Evolutionary conservation across 192 early-diverging fungal genomes (phyloP).

Genomic region (Pilaira anomala): DNA sequence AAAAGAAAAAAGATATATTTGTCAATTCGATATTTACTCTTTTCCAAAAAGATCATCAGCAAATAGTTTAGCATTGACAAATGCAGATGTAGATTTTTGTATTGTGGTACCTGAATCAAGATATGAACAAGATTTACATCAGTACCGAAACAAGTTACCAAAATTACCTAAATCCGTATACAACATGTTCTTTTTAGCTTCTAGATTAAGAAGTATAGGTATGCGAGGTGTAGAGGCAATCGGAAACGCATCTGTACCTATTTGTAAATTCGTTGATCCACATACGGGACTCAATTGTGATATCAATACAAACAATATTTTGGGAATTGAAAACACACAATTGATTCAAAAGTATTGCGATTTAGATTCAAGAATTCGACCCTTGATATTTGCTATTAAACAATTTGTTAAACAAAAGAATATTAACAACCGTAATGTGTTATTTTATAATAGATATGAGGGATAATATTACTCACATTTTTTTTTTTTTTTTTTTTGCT

Average conservation of each 20-base stretch:
- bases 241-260: conserved; percentile 35
- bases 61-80: conserved; percentile 22
- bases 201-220: conserved; percentile 10
- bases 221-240: conserved; percentile 33
- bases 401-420: conserved; percentile 30
- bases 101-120: conserved; percentile 27
- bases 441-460: neutral
- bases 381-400: conserved; percentile 36
- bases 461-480: too few species aligned
- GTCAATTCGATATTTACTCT: too few species aligned
- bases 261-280: conserved; percentile 39
- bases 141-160: neutral
- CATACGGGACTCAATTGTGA: conserved; percentile 27
- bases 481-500: neutral
- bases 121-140: neutral
- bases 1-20: too few species aligned
- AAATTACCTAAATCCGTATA: neutral
- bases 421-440: conserved; percentile 30
- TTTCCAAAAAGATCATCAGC: conserved; percentile 41
- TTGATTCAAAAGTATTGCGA: conserved; percentile 33
- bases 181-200: conserved; percentile 21
- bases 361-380: conserved; percentile 31
- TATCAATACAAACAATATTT: conserved; percentile 33
- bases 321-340: conserved; percentile 39
- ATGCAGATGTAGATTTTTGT: conserved; percentile 40